These are phyloP conservation scores for Paecilomyces fulvus DNA, from an alignment of 2,329 filamentous ascomycete species.

Conservation along the genomic window DNA sequence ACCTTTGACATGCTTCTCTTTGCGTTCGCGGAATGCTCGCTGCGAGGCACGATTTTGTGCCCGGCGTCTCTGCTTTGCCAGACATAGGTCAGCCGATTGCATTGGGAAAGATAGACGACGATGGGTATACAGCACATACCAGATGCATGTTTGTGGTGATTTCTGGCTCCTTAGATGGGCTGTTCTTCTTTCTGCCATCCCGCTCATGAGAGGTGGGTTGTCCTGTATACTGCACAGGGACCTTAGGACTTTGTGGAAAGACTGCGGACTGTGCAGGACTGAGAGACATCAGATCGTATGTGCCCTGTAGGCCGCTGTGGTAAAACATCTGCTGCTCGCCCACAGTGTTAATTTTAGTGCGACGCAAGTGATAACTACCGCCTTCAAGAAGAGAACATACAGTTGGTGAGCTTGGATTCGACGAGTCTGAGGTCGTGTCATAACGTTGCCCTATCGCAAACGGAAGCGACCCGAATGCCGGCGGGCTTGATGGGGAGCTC, in stretches of 20 bases:
- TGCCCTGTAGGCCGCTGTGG: not conserved
- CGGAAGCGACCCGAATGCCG: not conserved
- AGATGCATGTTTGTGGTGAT: not conserved
- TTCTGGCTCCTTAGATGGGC: not conserved
- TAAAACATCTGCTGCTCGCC: not conserved
- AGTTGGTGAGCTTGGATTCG: not conserved
- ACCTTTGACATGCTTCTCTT: constrained; percentile 79
- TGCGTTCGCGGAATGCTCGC: constrained; percentile 78
- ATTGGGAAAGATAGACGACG: not conserved
- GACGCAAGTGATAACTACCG: not conserved
- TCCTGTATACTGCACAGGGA: not conserved
- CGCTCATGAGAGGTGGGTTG: not conserved
- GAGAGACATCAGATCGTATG: not conserved
- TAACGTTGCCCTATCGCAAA: not conserved
- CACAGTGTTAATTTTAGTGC: not conserved
- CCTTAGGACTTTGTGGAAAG: not conserved
- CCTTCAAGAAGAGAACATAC: not conserved
- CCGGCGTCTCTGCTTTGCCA: constrained; percentile 40
- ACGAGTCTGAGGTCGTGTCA: not conserved
- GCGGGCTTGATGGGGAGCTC: not conserved
- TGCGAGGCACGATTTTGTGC: constrained; percentile 83
- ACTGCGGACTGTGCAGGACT: not conserved
- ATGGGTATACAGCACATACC: not conserved
- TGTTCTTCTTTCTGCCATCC: not conserved
- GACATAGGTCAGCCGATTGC: not conserved